Evolutionary conservation across 169 alveolate genomes (phyloP).

Genomic region (Cryptosporidium felis): DNA sequence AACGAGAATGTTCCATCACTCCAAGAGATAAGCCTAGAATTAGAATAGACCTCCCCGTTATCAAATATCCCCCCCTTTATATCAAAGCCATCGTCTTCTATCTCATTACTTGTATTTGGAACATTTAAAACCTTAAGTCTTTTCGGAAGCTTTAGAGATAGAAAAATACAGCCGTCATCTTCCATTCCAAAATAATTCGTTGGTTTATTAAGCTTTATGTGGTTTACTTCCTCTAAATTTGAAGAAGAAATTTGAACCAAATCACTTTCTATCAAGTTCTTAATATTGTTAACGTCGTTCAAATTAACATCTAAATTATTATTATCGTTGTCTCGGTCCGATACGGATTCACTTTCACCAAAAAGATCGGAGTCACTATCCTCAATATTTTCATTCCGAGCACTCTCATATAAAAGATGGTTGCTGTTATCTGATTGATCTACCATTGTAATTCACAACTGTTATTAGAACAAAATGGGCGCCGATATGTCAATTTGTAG

Average conservation of each 20-base stretch:
- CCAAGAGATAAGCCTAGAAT: slow-evolving; percentile 54
- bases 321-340: no score
- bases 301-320: no score
- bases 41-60: slow-evolving; percentile 13
- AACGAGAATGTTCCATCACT: slow-evolving; percentile 59
- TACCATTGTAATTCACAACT: background rate
- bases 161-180: background rate
- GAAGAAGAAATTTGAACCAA: no score
- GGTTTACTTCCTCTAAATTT: slow-evolving; percentile 3
- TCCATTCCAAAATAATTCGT: background rate
- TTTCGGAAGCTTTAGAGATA: slow-evolving; percentile 48
- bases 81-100: background rate
- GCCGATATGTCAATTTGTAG: background rate
- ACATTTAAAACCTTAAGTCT: slow-evolving; percentile 1
- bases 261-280: no score
- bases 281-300: no score
- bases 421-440: background rate
- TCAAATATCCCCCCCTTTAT: slow-evolving; percentile 7
- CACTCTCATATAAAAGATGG: background rate
- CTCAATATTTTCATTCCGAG: background rate
- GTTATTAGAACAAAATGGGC: background rate
- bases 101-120: background rate
- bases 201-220: background rate
- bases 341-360: slow-evolving; percentile 14
- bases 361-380: slow-evolving; percentile 61